phyloP scores from a whole-genome alignment of 108 stramenopile genomes.

The Chaetoceros muelleri region DNA sequence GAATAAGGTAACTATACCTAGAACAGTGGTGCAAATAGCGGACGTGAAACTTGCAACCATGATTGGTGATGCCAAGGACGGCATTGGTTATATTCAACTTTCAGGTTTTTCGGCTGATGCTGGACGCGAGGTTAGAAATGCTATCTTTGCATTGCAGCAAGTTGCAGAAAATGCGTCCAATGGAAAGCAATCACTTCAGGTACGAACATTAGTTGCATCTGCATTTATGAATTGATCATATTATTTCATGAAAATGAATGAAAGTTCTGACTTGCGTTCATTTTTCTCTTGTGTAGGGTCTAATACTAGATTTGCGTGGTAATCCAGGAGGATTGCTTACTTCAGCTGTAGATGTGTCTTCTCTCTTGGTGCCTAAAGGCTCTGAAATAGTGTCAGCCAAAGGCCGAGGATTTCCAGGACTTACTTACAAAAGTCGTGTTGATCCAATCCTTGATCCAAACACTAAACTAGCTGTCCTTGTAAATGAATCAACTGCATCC shows the following conservation, averaged over 20 bases:
- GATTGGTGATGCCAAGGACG: slow-evolving; percentile 65
- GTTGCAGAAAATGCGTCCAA: slow-evolving; percentile 44
- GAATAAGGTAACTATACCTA: slow-evolving; percentile 52
- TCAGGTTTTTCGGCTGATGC: slow-evolving; percentile 84
- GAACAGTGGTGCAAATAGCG: slow-evolving; percentile 62
- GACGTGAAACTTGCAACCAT: slow-evolving; percentile 80
- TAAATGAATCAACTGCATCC: slow-evolving; percentile 83
- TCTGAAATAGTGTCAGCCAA: slow-evolving; percentile 85
- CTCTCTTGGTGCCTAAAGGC: slow-evolving; percentile 82
- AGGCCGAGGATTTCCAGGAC: slow-evolving; percentile 85
- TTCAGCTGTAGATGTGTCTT: slow-evolving; percentile 86
- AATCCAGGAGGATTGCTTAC: slow-evolving; percentile 94
- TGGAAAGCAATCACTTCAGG: slow-evolving; percentile 36
- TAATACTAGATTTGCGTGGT: slow-evolving; percentile 88
- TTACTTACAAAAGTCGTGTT: slow-evolving; percentile 65
- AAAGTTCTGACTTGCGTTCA: no score
- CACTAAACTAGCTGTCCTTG: slow-evolving; percentile 82
- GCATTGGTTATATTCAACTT: slow-evolving; percentile 87
- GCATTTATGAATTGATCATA: not conserved
- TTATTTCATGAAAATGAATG: slow-evolving; percentile 2
- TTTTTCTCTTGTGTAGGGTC: slow-evolving; percentile 26
- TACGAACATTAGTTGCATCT: slow-evolving; percentile 4
- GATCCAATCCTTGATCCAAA: slow-evolving; percentile 70
- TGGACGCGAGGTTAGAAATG: slow-evolving; percentile 70
- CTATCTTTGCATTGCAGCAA: slow-evolving; percentile 57